Conservation (phyloP, 208 protist genomes). For the Trypanosoma lewisi region DNA sequence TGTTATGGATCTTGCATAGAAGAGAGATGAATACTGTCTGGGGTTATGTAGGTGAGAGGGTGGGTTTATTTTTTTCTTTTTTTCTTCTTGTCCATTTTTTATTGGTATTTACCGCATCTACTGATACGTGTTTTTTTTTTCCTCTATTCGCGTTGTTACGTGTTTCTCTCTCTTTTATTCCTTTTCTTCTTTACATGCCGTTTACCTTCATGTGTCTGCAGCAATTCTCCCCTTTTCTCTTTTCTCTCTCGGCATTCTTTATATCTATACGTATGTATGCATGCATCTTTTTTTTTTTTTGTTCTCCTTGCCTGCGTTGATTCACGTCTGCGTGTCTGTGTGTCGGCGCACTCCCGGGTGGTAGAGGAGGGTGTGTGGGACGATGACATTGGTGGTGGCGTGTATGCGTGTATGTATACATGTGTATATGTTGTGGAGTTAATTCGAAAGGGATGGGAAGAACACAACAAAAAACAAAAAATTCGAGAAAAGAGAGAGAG, state of each 20-base stretch:
- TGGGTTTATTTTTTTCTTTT: too few relatives aligned
- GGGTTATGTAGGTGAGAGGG: too few relatives aligned
- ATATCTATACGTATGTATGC: too few relatives aligned
- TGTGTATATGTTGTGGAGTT: neutral
- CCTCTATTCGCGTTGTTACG: neutral
- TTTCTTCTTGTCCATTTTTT: too few relatives aligned
- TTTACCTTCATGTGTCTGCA: too few relatives aligned
- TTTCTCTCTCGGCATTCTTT: too few relatives aligned
- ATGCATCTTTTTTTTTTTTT: slow-evolving; percentile 27
- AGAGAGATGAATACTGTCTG: too few relatives aligned
- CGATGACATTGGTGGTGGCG: neutral
- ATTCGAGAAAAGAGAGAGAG: neutral
- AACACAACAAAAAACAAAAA: neutral
- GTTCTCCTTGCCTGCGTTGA: slow-evolving; percentile 1
- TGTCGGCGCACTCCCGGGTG: neutral
- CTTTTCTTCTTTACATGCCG: slow-evolving; percentile 29
- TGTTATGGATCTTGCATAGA: too few relatives aligned
- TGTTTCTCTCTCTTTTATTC: slow-evolving; percentile 16
- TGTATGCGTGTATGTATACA: neutral
- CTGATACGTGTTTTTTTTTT: neutral
- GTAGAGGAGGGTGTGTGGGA: too few relatives aligned
- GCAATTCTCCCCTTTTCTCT: too few relatives aligned
- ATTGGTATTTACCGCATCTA: too few relatives aligned
- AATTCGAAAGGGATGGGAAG: neutral
- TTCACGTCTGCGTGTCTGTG: neutral